Evolutionary conservation across 2,329 filamentous ascomycete genomes (phyloP).

Genomic region (Phialemonium atrogriseum): DNA sequence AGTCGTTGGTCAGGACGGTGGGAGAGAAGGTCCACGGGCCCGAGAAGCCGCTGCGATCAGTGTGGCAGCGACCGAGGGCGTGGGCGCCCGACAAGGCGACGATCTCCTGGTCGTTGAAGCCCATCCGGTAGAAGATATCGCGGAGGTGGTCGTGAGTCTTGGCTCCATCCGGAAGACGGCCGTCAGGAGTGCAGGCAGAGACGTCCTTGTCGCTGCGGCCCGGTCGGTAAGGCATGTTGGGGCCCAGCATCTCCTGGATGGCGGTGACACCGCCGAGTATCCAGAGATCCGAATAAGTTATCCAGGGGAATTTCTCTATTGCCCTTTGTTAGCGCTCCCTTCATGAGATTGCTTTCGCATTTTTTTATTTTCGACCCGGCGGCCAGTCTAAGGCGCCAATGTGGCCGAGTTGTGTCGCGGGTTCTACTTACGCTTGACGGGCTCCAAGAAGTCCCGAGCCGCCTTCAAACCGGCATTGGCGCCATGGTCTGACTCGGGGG

Average conservation of each 20-base stretch:
- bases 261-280: constrained; percentile 78
- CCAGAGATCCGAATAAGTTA: constrained; percentile 94
- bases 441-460: constrained; percentile 88
- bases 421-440: constrained; percentile 62
- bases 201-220: constrained; percentile 75
- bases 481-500: constrained; percentile 80
- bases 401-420: background rate
- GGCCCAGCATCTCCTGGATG: constrained; percentile 93
- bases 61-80: constrained; percentile 79
- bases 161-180: constrained; percentile 64
- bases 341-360: background rate
- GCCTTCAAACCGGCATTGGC: constrained; percentile 85
- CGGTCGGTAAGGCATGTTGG: constrained; percentile 78
- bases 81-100: constrained; percentile 83
- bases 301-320: constrained; percentile 80
- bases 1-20: constrained; percentile 90
- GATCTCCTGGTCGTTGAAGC: constrained; percentile 95
- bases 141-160: constrained; percentile 78
- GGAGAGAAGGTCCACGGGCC: constrained; percentile 92
- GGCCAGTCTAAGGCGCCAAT: too few relatives aligned
- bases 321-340: constrained; percentile 11
- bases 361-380: too few relatives aligned
- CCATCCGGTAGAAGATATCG: constrained; percentile 92
- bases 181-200: constrained; percentile 84
- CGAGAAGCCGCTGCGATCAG: constrained; percentile 76